These are phyloP conservation scores for Annulohypoxylon maeteangense DNA, from an alignment of 495 filamentous ascomycete genomes.

Conservation along the genomic window DNA sequence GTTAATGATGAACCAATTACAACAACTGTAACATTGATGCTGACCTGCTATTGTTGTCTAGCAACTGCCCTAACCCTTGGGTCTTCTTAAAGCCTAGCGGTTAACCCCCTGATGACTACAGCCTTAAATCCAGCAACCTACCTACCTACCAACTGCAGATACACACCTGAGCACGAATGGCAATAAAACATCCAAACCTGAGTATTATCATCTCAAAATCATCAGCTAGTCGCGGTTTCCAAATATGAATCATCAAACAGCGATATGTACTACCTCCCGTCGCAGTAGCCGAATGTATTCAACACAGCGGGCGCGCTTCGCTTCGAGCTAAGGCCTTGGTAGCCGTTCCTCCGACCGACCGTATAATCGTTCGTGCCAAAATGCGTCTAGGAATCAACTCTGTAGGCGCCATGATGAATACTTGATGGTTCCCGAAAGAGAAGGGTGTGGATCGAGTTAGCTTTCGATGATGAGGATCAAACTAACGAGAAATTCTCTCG, in stretches of 20 bases:
- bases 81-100: constrained; percentile 2
- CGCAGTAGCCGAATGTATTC: not conserved
- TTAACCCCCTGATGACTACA: not conserved
- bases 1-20: not conserved
- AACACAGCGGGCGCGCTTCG: not conserved
- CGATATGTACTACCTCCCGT: not conserved
- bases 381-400: not conserved
- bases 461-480: not conserved
- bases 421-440: not conserved
- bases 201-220: not conserved
- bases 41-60: constrained; percentile 8
- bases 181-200: not conserved
- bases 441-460: not conserved
- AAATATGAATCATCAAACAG: not conserved
- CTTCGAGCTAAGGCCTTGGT: not conserved
- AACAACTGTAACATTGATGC: not conserved
- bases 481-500: not conserved
- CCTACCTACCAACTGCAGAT: not conserved
- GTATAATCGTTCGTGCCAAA: not conserved
- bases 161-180: not conserved
- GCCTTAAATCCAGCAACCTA: constrained; percentile 6
- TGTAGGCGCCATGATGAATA: not conserved
- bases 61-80: not conserved
- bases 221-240: not conserved
- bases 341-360: not conserved